These are phyloP conservation scores for Phyllosticta ampelicida DNA, from an alignment of 2,329 filamentous ascomycete genomes.

Conservation along the genomic window DNA sequence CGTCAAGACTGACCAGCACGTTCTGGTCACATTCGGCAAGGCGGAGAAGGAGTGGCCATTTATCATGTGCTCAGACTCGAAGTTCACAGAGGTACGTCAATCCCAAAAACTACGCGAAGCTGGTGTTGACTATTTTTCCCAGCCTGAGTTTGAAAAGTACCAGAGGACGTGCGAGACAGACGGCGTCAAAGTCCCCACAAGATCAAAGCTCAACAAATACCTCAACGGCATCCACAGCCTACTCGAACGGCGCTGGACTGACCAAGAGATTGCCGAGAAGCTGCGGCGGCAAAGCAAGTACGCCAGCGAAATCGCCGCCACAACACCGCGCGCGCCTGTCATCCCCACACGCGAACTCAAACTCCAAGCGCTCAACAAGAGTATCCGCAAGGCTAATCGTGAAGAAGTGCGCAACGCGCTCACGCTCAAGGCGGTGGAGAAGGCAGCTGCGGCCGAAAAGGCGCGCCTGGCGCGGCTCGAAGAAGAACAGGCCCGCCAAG, in stretches of 20 bases:
- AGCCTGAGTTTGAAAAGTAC: constrained; percentile 75
- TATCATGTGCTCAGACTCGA: constrained; percentile 74
- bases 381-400: constrained; percentile 75
- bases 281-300: constrained; percentile 53
- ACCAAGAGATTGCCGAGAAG: constrained; percentile 70
- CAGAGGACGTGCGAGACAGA: constrained; percentile 58
- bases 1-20: constrained; percentile 79
- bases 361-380: constrained; percentile 69
- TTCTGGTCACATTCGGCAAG: constrained; percentile 71
- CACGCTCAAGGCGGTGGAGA: constrained; percentile 41
- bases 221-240: constrained; percentile 70
- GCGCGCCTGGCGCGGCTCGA: constrained; percentile 30
- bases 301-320: constrained; percentile 52
- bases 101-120: not conserved
- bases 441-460: constrained; percentile 32
- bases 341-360: constrained; percentile 56
- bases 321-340: constrained; percentile 44
- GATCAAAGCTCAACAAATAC: constrained; percentile 56
- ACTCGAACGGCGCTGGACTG: constrained; percentile 70
- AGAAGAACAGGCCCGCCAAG: constrained; percentile 45
- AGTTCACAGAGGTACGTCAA: constrained; percentile 63
- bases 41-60: constrained; percentile 80
- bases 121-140: constrained; percentile 9
- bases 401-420: constrained; percentile 87
- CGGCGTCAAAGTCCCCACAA: constrained; percentile 62